phyloP scores from a whole-genome alignment of 108 stramenopile genomes.

The Cyclostephanos invisitatus region DNA sequence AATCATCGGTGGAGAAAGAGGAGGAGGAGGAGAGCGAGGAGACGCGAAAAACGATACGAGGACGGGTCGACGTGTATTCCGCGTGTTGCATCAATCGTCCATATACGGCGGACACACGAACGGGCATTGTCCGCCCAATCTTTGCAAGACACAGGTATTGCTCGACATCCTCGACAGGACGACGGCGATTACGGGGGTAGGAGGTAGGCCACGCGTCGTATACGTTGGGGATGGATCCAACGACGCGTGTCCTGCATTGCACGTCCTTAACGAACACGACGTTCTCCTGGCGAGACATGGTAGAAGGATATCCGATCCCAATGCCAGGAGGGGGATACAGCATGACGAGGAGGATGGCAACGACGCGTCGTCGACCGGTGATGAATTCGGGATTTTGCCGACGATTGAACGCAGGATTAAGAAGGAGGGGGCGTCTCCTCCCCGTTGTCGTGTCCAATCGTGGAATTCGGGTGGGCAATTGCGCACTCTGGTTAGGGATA shows the following conservation, averaged over 20 bases:
- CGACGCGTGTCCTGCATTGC: constrained; percentile 50
- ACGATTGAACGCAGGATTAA: background rate
- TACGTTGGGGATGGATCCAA: constrained; percentile 52
- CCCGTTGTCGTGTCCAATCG: background rate
- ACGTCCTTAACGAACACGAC: constrained; percentile 35
- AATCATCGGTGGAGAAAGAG: background rate
- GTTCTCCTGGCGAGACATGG: constrained; percentile 41
- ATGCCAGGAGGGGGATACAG: constrained; percentile 31
- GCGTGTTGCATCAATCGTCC: constrained; percentile 35
- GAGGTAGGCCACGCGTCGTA: constrained; percentile 31
- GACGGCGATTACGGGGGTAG: background rate
- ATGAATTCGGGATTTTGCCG: constrained; percentile 19
- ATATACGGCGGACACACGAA: constrained; percentile 46
- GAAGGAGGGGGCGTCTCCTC: background rate
- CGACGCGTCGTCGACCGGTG: background rate
- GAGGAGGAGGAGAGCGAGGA: no score
- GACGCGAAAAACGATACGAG: background rate
- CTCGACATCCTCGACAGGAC: constrained; percentile 28
- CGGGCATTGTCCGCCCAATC: constrained; percentile 42
- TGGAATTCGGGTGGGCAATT: constrained; percentile 11
- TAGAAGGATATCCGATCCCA: constrained; percentile 20
- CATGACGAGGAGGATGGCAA: constrained; percentile 19
- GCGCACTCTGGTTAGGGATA: background rate
- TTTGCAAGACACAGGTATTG: constrained; percentile 49
- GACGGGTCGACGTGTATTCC: background rate